Evolutionary conservation across 169 alveolate genomes (phyloP).

Genomic region (Eimeria nieschulzi): DNA sequence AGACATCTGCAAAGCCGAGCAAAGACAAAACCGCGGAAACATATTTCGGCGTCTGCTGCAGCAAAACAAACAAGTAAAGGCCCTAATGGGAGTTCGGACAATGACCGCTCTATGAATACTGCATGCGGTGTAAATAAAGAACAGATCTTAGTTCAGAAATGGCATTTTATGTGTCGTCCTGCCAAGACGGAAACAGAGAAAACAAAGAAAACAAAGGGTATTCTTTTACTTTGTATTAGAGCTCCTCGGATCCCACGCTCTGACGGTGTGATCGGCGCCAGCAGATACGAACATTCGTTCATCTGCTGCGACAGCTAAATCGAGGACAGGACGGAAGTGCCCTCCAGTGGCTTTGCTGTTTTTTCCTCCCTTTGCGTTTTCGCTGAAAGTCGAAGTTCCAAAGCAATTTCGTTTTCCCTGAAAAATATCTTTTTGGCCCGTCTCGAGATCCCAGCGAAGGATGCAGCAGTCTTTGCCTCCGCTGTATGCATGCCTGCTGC

Average conservation of each 20-base stretch:
- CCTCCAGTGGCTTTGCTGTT: conserved; percentile 43
- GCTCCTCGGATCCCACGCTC: conserved; percentile 80
- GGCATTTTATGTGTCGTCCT: neutral
- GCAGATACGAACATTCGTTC: conserved; percentile 77
- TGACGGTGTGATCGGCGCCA: conserved; percentile 78
- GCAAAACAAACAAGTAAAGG: neutral
- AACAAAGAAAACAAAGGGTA: no score
- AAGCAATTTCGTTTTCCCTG: conserved; percentile 48
- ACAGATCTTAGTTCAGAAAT: neutral
- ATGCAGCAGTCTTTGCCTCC: conserved; percentile 83
- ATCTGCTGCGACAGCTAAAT: conserved; percentile 67
- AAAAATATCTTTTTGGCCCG: conserved; percentile 32
- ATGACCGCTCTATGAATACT: no score
- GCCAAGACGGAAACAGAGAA: no score
- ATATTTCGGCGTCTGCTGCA: neutral
- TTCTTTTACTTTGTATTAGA: conserved; percentile 28
- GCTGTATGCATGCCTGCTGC: conserved; percentile 69
- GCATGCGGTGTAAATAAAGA: neutral
- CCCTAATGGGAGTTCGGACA: no score
- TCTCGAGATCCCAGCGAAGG: conserved; percentile 77
- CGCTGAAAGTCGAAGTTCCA: neutral
- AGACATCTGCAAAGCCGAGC: conserved; percentile 17
- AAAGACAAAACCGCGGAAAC: neutral
- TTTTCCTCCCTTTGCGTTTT: neutral
- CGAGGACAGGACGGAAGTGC: conserved; percentile 72